phyloP scores from a whole-genome alignment of 805 yeast species.

The Saturnispora sanitii region DNA sequence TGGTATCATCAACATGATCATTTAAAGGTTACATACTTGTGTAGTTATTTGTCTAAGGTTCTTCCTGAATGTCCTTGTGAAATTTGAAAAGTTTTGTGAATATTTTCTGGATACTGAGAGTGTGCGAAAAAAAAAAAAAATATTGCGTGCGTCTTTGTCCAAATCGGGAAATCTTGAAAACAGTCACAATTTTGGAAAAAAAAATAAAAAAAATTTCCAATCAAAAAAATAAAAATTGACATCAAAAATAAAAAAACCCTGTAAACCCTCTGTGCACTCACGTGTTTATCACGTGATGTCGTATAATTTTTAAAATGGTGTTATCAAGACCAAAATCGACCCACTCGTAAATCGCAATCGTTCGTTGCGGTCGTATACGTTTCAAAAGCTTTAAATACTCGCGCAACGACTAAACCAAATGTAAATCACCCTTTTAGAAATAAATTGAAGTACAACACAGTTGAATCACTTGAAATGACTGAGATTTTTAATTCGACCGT shows the following conservation, averaged over 20 bases:
- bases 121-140: not conserved
- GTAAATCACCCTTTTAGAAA: not conserved
- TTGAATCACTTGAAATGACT: slow-evolving; percentile 20
- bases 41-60: slow-evolving; percentile 10
- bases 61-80: slow-evolving; percentile 3
- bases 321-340: not conserved
- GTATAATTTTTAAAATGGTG: not conserved
- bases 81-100: slow-evolving; percentile 7
- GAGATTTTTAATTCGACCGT: slow-evolving; percentile 27
- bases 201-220: not conserved
- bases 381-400: not conserved
- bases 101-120: not conserved
- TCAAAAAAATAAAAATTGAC: not conserved
- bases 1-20: not conserved
- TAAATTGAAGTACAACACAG: not conserved
- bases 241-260: too few species aligned
- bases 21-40: not conserved
- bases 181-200: not conserved
- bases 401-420: not conserved
- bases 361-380: slow-evolving; percentile 6
- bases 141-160: not conserved
- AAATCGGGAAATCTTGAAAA: not conserved
- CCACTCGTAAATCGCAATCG: not conserved
- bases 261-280: not conserved
- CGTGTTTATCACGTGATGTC: not conserved